phyloP scores from a whole-genome alignment of 768 basidiomycete genomes.

The Lactifluus volemus region DNA sequence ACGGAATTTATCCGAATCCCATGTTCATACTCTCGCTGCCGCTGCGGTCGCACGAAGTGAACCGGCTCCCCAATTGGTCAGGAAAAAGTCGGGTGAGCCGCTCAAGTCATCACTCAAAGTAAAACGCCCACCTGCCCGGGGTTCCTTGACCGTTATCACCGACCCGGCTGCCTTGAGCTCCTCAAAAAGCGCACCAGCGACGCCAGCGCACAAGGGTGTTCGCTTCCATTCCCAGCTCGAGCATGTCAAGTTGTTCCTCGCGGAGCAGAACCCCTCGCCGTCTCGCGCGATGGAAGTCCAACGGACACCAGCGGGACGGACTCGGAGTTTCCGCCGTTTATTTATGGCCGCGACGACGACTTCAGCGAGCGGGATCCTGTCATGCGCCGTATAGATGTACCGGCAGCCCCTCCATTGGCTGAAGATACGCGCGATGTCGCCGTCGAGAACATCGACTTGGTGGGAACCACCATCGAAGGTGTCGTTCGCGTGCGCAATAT shows the following conservation, averaged over 20 bases:
- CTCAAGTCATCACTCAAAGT: conserved; percentile 88
- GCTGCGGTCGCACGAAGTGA: neutral
- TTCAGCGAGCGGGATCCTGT: conserved; percentile 32
- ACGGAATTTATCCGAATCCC: conserved; percentile 18
- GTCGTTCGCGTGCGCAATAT: conserved; percentile 74
- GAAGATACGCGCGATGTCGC: conserved; percentile 37
- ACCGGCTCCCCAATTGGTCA: conserved; percentile 33
- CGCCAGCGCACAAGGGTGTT: conserved; percentile 79
- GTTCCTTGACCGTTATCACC: conserved; percentile 46
- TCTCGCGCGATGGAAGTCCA: conserved; percentile 85
- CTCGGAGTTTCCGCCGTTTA: conserved; percentile 63
- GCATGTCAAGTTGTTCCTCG: conserved; percentile 89
- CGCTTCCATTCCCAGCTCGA: conserved; percentile 91
- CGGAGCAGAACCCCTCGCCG: conserved; percentile 91
- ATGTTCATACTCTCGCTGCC: conserved; percentile 14
- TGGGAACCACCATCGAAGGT: conserved; percentile 54
- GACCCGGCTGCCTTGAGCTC: conserved; percentile 26
- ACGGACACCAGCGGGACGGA: conserved; percentile 78
- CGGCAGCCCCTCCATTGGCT: conserved; percentile 26
- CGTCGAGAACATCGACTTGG: conserved; percentile 48
- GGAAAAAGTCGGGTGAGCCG: conserved; percentile 92
- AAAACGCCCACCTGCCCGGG: conserved; percentile 39
- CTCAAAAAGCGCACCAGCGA: conserved; percentile 70
- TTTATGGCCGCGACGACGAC: conserved; percentile 39
- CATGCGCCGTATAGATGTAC: conserved; percentile 67